phyloP scores from a whole-genome alignment of 257 asterid genomes.

The Osmanthus fragrans region DNA sequence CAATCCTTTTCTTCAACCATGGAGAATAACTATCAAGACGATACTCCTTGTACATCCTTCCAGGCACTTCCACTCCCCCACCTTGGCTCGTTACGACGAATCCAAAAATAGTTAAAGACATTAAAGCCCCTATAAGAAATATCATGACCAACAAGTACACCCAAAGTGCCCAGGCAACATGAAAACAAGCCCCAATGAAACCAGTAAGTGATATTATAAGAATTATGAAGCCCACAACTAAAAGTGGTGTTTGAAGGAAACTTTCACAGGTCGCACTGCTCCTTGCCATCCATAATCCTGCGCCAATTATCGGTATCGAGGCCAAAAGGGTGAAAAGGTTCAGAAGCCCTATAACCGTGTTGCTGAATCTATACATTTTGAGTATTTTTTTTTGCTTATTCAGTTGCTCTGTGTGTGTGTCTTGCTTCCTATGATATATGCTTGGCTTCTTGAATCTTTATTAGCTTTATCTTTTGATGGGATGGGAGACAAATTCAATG shows the following conservation, averaged over 20 bases:
- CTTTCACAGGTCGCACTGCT: constrained; percentile 86
- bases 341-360: constrained; percentile 85
- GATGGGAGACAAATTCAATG: neutral
- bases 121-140: constrained; percentile 61
- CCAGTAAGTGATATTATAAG: constrained; percentile 79
- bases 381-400: neutral
- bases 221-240: constrained; percentile 70
- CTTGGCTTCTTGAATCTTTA: constrained; percentile 11
- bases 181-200: constrained; percentile 89
- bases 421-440: neutral
- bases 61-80: constrained; percentile 59
- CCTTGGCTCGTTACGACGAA: constrained; percentile 77
- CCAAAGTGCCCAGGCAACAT: constrained; percentile 94
- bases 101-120: constrained; percentile 78
- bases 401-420: neutral
- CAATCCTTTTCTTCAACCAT: constrained; percentile 75
- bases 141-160: constrained; percentile 75
- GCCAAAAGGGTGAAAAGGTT: constrained; percentile 87
- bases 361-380: constrained; percentile 75
- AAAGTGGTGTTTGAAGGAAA: constrained; percentile 85
- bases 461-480: constrained; percentile 23
- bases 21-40: constrained; percentile 60
- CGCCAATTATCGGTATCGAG: constrained; percentile 94
- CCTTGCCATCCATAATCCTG: constrained; percentile 88
- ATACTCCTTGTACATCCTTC: constrained; percentile 70